These are phyloP conservation scores for Gracilaria gracilis DNA, from an alignment of 23 red algal genomes.

Conservation along the genomic window DNA sequence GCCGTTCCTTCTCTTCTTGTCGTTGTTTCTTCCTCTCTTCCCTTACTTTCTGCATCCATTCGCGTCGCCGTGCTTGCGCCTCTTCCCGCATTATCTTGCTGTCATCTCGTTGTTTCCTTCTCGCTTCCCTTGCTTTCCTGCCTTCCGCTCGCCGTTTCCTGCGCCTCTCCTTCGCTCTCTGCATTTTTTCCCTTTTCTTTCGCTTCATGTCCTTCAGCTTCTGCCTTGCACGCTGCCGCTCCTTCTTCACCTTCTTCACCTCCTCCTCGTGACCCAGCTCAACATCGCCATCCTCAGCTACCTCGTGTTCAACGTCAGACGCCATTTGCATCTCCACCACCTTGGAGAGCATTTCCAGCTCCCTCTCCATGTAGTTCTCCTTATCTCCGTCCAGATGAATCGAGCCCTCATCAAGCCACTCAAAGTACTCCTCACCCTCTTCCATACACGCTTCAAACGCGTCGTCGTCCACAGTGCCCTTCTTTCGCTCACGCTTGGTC, in stretches of 20 bases:
- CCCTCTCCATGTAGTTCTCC: not conserved
- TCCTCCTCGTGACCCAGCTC: not conserved
- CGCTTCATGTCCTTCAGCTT: too few species aligned
- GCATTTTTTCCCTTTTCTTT: too few species aligned
- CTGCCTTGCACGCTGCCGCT: too few species aligned
- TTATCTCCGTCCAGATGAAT: not conserved
- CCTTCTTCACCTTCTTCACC: not conserved
- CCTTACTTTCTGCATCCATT: not conserved
- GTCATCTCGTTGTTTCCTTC: too few species aligned
- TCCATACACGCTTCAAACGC: not conserved
- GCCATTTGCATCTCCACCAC: not conserved
- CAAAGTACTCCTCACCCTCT: constrained; percentile 15
- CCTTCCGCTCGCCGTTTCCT: too few species aligned
- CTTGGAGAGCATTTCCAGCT: not conserved
- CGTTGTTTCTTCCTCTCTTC: not conserved
- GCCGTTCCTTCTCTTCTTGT: not conserved
- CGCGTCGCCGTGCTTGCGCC: not conserved
- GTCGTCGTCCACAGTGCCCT: not conserved
- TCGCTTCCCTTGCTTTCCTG: too few species aligned
- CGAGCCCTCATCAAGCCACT: not conserved
- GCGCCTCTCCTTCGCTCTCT: too few species aligned
- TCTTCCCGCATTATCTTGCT: not conserved
- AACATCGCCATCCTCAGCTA: not conserved
- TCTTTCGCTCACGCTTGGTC: not conserved
- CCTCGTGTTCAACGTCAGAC: not conserved